phyloP scores from a whole-genome alignment of 305 asterid genomes.

The Lippia alba region DNA sequence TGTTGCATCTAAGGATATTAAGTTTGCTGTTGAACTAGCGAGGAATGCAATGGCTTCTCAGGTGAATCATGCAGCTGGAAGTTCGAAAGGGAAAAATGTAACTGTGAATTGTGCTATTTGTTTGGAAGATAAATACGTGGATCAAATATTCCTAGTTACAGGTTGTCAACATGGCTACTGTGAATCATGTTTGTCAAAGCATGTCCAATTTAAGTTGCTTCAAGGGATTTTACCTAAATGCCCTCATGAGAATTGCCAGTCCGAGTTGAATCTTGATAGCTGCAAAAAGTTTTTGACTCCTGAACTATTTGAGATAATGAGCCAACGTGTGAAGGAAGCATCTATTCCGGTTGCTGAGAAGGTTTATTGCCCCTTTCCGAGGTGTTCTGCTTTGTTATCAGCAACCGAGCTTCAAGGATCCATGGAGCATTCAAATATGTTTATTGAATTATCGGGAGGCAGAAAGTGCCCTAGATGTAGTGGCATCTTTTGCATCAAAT shows the following conservation, averaged over 20 bases:
- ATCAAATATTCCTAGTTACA: slow-evolving; percentile 49
- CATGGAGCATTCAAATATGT: neutral
- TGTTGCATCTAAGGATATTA: slow-evolving; percentile 39
- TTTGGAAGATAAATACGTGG: slow-evolving; percentile 49
- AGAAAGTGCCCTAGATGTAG: slow-evolving; percentile 57
- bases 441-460: neutral
- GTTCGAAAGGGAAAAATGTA: slow-evolving; percentile 31
- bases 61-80: slow-evolving; percentile 37
- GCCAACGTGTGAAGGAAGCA: slow-evolving; percentile 56
- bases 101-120: slow-evolving; percentile 59
- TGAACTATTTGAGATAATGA: slow-evolving; percentile 60
- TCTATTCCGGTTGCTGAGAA: slow-evolving; percentile 53
- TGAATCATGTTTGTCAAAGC: slow-evolving; percentile 56
- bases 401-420: slow-evolving; percentile 39
- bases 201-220: slow-evolving; percentile 64
- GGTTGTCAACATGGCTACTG: slow-evolving; percentile 65
- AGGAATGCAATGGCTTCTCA: slow-evolving; percentile 44
- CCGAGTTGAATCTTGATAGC: slow-evolving; percentile 46
- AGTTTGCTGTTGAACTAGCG: slow-evolving; percentile 57
- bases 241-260: slow-evolving; percentile 57
- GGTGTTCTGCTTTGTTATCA: slow-evolving; percentile 59
- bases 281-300: slow-evolving; percentile 62
- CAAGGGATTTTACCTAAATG: slow-evolving; percentile 63
- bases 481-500: slow-evolving; percentile 52
- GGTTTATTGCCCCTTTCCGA: slow-evolving; percentile 65